Conservation (phyloP, 179 eudicot genomes). For the Beta lomatogona region DNA sequence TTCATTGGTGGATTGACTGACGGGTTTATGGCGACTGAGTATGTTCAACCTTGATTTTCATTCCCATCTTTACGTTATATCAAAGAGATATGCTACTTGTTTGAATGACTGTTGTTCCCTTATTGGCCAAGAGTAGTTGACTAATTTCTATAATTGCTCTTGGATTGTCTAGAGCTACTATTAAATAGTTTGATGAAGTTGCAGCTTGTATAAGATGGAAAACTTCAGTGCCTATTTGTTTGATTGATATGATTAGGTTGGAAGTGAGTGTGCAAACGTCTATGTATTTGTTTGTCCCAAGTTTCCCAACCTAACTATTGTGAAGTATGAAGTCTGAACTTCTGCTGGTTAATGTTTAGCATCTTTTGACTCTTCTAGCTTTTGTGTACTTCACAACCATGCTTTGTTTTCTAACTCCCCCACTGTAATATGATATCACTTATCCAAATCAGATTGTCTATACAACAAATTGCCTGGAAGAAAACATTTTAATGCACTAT, state of each 20-base stretch:
- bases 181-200: too few species aligned
- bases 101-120: background rate
- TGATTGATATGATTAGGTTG: too few species aligned
- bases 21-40: conserved; percentile 98
- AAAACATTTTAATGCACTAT: background rate
- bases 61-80: background rate
- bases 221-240: too few species aligned
- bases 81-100: background rate
- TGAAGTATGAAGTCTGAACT: background rate
- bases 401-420: background rate
- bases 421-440: background rate
- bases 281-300: background rate
- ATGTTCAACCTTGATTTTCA: conserved; percentile 34
- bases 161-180: too few species aligned
- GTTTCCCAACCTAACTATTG: background rate
- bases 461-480: background rate
- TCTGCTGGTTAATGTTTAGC: background rate
- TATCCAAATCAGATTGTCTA: background rate
- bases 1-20: conserved; percentile 91
- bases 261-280: too few species aligned
- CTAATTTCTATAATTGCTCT: too few species aligned
- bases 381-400: background rate
- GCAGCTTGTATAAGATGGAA: too few species aligned
- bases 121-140: too few species aligned
- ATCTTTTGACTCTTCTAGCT: background rate